Conservation (phyloP, 495 filamentous ascomycete genomes). For the Annulohypoxylon nitens region DNA sequence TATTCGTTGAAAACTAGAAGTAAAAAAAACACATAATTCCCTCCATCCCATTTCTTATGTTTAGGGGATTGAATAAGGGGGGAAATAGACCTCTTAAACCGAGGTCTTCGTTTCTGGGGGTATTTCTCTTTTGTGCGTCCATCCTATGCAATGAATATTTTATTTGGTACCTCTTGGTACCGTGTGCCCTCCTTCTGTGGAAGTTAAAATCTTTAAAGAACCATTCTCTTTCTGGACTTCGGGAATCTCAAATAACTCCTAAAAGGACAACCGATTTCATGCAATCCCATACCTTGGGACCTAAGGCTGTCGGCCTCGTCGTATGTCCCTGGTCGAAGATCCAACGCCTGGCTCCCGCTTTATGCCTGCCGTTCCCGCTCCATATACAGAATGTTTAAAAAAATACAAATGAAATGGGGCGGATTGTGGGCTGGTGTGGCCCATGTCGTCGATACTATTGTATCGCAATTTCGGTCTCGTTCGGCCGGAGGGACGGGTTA, state of each 20-base stretch:
- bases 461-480: constrained; percentile 49
- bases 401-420: constrained; percentile 48
- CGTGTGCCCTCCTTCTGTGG: constrained; percentile 46
- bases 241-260: constrained; percentile 27
- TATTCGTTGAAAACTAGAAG: constrained; percentile 18
- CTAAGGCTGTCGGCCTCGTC: constrained; percentile 8
- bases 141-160: constrained; percentile 52
- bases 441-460: constrained; percentile 42
- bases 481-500: constrained; percentile 56
- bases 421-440: constrained; percentile 44
- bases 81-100: constrained; percentile 9
- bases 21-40: constrained; percentile 23
- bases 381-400: constrained; percentile 51
- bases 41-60: background rate
- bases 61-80: background rate
- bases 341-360: constrained; percentile 52
- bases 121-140: constrained; percentile 47
- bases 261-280: constrained; percentile 29
- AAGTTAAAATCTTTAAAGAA: constrained; percentile 35
- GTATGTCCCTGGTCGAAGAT: constrained; percentile 35
- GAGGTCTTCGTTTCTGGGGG: constrained; percentile 12
- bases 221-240: constrained; percentile 42
- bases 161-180: constrained; percentile 39
- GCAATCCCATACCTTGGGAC: constrained; percentile 13
- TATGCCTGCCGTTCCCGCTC: constrained; percentile 52